Percentiles rank a stretch among this genome's conserved stretches.
Evolutionary conservation across 495 filamentous ascomycete species (phyloP).

Genomic region (Neurospora sublineolata): DNA sequence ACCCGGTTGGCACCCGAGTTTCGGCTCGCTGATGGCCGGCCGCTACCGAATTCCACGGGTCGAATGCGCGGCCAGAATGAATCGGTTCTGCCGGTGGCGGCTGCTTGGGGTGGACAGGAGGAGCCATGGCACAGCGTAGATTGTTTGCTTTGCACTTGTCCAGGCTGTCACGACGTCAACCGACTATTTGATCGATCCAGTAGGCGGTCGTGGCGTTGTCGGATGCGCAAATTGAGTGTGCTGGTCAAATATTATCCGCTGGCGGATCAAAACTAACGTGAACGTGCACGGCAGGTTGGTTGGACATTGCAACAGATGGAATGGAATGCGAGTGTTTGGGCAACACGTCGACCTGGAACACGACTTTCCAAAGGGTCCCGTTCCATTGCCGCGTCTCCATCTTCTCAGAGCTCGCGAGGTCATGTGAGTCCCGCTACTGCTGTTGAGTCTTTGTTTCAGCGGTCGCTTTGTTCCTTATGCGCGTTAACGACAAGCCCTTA

Average conservation of each 20-base stretch:
- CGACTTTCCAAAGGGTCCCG: not conserved
- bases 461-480: not conserved
- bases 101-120: conserved; percentile 15
- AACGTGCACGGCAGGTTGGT: not conserved
- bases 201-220: not conserved
- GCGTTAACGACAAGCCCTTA: not conserved
- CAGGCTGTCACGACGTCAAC: not conserved
- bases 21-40: conserved; percentile 75
- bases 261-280: not conserved
- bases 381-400: not conserved
- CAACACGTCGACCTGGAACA: not conserved
- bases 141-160: conserved; percentile 1
- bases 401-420: not conserved
- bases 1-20: conserved; percentile 48
- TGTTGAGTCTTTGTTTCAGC: not conserved
- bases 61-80: conserved; percentile 43
- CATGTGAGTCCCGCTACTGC: not conserved
- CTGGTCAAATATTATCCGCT: not conserved
- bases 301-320: not conserved
- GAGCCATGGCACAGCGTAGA: conserved; percentile 8
- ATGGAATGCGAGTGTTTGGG: not conserved
- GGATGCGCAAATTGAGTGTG: not conserved
- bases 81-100: conserved; percentile 35
- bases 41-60: conserved; percentile 70
- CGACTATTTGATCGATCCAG: not conserved